Evolutionary conservation across 345 rosid species (phyloP), one percentile per base, ranked within the genome.

Genomic region (Schrenkiella parvula): DNA sequence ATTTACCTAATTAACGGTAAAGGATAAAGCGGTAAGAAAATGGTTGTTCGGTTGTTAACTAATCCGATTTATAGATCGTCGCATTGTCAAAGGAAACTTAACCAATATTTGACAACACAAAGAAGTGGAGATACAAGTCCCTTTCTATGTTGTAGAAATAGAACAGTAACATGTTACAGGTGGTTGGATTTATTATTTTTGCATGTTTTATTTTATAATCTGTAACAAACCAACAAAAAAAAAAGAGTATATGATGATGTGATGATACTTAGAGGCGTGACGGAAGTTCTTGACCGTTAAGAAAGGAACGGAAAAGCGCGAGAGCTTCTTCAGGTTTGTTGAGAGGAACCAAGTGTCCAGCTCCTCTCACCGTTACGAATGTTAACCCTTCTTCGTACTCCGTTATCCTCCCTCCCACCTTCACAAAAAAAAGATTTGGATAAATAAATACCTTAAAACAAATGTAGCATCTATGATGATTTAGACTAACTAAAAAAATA

Each of bases 321-420:
- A 87, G 87, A 59, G 89, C 82, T 64, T 85, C 77, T 9, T 69
- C 66, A 65, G 89, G 92, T 77, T 84, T 83, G 76, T 81, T 61
- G 32, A 78, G 73, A 8, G 92, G 89, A 39, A 87, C 89, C 79
- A 82, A 66, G 71, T 85, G 92, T 34, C 92, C 89, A 0, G 92
- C 89, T 37, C 89, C 88, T 67, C 92, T 82, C 61, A 87, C 86
- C 1, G 89, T 87, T 64, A 81, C 81, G 1, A 82, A 47, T 23
- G 84, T 80, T 69, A 87, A 43, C 18, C 92, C 92, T 59, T 64
- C 79, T 7, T 80, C 78, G 51, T 79, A 85, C 70, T 82, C 88
- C 52, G 81, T 79, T 15, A 85, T 69, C 80, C 88, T 83, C 75
- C 92, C 89, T 61, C 83, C 92, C 2, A 87, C 89, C 91, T 84